phyloP scores from a whole-genome alignment of 495 filamentous ascomycete species.

The Daldinia vernicosa region DNA sequence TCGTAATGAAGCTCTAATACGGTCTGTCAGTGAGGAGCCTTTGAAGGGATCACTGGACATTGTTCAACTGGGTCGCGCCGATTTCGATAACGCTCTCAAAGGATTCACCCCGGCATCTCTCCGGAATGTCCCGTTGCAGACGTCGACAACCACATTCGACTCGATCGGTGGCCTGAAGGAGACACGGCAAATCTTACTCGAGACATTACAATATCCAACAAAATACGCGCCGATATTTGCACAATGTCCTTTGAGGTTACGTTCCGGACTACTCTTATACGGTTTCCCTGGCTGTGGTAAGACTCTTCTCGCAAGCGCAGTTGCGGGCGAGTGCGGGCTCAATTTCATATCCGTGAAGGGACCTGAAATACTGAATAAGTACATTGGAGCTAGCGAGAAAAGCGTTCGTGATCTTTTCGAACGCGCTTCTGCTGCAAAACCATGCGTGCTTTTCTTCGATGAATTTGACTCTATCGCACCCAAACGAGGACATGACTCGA shows the following conservation, averaged over 20 bases:
- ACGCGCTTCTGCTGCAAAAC: slow-evolving; percentile 85
- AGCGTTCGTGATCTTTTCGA: slow-evolving; percentile 94
- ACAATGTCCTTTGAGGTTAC: slow-evolving; percentile 88
- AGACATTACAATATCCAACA: slow-evolving; percentile 96
- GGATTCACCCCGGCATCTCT: slow-evolving; percentile 95
- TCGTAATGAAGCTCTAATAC: slow-evolving; percentile 88
- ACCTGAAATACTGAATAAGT: slow-evolving; percentile 97
- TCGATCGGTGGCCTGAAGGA: slow-evolving; percentile 89
- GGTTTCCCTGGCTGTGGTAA: slow-evolving; percentile 97
- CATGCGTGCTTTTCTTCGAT: slow-evolving; percentile 96
- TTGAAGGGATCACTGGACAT: slow-evolving; percentile 43
- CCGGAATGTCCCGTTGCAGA: slow-evolving; percentile 90
- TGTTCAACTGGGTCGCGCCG: slow-evolving; percentile 70
- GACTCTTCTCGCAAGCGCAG: slow-evolving; percentile 89
- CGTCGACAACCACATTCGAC: slow-evolving; percentile 84
- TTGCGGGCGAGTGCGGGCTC: slow-evolving; percentile 93
- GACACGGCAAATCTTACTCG: slow-evolving; percentile 85
- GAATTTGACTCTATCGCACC: slow-evolving; percentile 98
- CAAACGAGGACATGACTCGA: slow-evolving; percentile 95
- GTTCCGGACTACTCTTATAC: slow-evolving; percentile 91
- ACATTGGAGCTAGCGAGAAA: slow-evolving; percentile 96
- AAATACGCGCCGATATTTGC: slow-evolving; percentile 98
- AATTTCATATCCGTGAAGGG: slow-evolving; percentile 99
- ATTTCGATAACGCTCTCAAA: slow-evolving; percentile 84
- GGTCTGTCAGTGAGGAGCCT: slow-evolving; percentile 63